Evolutionary conservation across 208 protist species (phyloP).

Genomic region (Leishmania tropica): DNA sequence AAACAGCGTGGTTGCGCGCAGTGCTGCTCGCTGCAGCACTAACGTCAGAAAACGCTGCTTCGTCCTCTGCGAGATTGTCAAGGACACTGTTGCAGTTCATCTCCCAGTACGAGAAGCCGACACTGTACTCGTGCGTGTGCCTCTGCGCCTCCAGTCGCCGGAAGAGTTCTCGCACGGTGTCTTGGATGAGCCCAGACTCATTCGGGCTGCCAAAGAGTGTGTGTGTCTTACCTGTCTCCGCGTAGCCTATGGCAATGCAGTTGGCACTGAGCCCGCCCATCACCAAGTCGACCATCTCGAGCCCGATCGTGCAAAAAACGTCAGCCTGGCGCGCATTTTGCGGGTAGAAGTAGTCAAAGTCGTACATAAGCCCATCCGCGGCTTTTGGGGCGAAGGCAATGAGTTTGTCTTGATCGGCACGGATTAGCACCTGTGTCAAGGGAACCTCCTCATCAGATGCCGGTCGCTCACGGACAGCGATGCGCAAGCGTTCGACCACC

Average conservation of each 20-base stretch:
- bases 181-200: conserved; percentile 85
- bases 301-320: conserved; percentile 77
- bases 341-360: conserved; percentile 92
- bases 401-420: conserved; percentile 75
- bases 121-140: conserved; percentile 51
- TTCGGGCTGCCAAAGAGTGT: conserved; percentile 84
- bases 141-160: conserved; percentile 54
- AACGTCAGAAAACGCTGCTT: conserved; percentile 14
- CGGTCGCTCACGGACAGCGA: conserved; percentile 79
- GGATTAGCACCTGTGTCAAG: conserved; percentile 59
- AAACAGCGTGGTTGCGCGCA: conserved; percentile 41
- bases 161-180: conserved; percentile 84
- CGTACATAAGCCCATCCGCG: conserved; percentile 81
- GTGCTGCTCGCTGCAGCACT: conserved; percentile 11
- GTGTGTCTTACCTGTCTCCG: conserved; percentile 88
- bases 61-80: conserved; percentile 65
- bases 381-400: conserved; percentile 70
- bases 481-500: conserved; percentile 70
- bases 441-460: conserved; percentile 66
- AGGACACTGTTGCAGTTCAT: conserved; percentile 81
- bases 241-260: conserved; percentile 73
- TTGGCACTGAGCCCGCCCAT: conserved; percentile 82
- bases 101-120: conserved; percentile 86
- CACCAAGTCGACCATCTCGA: conserved; percentile 86
- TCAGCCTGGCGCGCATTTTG: conserved; percentile 74